Percentiles rank a stretch among this genome's conserved stretches.
These are phyloP conservation scores for Styphnolobium japonicum DNA, from an alignment of 306 rosid genomes.

Conservation along the genomic window DNA sequence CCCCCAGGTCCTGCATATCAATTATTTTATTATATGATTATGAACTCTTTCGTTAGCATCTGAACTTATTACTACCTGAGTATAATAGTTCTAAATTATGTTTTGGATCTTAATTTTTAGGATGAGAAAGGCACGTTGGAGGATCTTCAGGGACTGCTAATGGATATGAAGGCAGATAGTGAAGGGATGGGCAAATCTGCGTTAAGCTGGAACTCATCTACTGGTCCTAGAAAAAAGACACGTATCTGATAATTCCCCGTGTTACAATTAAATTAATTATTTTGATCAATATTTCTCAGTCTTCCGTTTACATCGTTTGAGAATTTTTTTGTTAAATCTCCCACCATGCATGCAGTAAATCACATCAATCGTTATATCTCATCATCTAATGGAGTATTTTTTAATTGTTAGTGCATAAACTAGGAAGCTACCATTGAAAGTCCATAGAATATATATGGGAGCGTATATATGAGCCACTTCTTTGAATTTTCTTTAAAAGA, in stretches of 20 bases:
- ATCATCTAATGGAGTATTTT: too few species aligned
- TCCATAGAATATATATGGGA: background rate
- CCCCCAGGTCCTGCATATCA: slow-evolving; percentile 14
- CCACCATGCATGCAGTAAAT: background rate
- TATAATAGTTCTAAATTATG: background rate
- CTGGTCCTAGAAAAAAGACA: slow-evolving; percentile 19
- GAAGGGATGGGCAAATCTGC: slow-evolving; percentile 12
- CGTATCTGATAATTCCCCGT: background rate
- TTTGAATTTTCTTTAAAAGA: background rate
- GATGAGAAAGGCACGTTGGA: slow-evolving; percentile 28
- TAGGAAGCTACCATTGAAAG: background rate
- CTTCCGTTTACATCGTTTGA: background rate
- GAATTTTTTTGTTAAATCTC: background rate
- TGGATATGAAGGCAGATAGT: slow-evolving; percentile 23
- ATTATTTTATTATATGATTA: background rate
- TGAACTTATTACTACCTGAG: background rate
- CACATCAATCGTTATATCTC: background rate
- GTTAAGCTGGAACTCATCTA: background rate
- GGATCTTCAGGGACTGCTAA: slow-evolving; percentile 33
- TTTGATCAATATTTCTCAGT: background rate
- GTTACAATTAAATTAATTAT: background rate
- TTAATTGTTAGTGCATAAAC: too few species aligned
- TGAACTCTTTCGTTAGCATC: too few species aligned
- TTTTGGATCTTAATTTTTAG: background rate
- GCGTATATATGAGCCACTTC: background rate